Conservation (phyloP, 306 rosid genomes). For the Spatholobus suberectus region DNA sequence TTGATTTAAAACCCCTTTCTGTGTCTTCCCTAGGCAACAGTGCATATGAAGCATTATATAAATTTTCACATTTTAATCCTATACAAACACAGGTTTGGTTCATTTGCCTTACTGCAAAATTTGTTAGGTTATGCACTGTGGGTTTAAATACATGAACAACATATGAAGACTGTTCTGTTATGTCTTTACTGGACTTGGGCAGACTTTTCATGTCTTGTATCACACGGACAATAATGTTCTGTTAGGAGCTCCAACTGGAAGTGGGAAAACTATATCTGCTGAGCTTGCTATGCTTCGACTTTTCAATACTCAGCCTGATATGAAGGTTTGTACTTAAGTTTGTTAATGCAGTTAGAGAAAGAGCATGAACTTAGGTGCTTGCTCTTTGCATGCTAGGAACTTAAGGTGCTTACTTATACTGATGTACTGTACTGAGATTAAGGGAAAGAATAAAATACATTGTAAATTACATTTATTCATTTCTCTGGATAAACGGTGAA, state of each 20-base stretch:
- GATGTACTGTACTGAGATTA: not conserved
- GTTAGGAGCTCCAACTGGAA: conserved; percentile 98
- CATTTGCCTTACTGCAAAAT: conserved; percentile 19
- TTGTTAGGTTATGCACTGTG: conserved; percentile 28
- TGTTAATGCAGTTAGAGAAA: conserved; percentile 25
- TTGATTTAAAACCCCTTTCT: conserved; percentile 94
- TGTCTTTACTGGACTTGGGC: conserved; percentile 47
- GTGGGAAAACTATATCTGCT: conserved; percentile 99
- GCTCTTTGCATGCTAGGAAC: conserved; percentile 2
- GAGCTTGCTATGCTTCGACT: conserved; percentile 98
- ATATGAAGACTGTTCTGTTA: conserved; percentile 31
- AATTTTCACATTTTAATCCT: conserved; percentile 94
- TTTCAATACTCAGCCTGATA: conserved; percentile 90
- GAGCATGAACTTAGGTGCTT: conserved; percentile 10
- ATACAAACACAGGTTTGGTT: conserved; percentile 94
- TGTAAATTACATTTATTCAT: conserved; percentile 7
- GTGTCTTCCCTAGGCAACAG: conserved; percentile 82
- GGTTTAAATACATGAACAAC: conserved; percentile 17
- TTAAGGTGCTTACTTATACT: conserved; percentile 17
- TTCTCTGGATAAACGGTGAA: conserved; percentile 13
- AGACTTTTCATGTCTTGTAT: conserved; percentile 91
- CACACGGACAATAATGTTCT: conserved; percentile 93
- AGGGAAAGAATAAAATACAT: conserved; percentile 2
- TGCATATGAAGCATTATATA: conserved; percentile 74
- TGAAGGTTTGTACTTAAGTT: conserved; percentile 72